Evolutionary conservation across 352 stramenopile species (phyloP), one percentile per base, ranked within the genome.

Genomic region (Globisporangium echinulatum): DNA sequence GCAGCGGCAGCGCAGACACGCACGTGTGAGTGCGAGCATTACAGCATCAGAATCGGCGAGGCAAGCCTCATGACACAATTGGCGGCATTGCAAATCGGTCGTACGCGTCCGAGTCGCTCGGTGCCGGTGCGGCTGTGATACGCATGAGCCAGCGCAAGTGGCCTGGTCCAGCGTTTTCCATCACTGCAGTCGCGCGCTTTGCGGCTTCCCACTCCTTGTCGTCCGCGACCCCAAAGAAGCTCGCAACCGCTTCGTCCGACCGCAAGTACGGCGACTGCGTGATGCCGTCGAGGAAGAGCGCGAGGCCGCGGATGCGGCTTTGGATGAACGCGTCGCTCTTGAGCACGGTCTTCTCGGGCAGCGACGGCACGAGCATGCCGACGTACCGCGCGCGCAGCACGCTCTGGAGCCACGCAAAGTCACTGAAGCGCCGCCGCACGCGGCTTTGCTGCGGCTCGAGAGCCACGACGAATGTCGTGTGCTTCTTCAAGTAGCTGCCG

Each of bases 341-440:
- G 43, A 86, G 66, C 40, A 81, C 70, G 7, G 71, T 85, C 69
- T 90, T 90, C 53, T 88, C 81, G 7, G 79, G 81, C 13, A 88
- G 61, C 19, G 79, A 88, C 37, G 81, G 81, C 15, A 90, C 62
- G 19, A 88, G 67, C 55, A 88, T 75, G 42, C 81, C 81, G 17
- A 82, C 61, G 63, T 90, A 90, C 8, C 81, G 75, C 25, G 70
- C 75, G 38, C 69, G 67, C 3, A 90, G 68, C 46, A 87, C 79
- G 7, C 66, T 61, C 37, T 80, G 81, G n/a, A 90, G 71, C 81
- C 81, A 90, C 52, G 74, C 75, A 65, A 90, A 90, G 56, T 90
- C 81, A 49, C 81, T 84, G 50, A 87, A 90, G 58, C 81, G 77
- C 37, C 81, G 78, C 0, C 81, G 79, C 19, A 85, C 70, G 17